Evolutionary conservation across 139 green algal genomes (phyloP).

Genomic region (Chara braunii): DNA sequence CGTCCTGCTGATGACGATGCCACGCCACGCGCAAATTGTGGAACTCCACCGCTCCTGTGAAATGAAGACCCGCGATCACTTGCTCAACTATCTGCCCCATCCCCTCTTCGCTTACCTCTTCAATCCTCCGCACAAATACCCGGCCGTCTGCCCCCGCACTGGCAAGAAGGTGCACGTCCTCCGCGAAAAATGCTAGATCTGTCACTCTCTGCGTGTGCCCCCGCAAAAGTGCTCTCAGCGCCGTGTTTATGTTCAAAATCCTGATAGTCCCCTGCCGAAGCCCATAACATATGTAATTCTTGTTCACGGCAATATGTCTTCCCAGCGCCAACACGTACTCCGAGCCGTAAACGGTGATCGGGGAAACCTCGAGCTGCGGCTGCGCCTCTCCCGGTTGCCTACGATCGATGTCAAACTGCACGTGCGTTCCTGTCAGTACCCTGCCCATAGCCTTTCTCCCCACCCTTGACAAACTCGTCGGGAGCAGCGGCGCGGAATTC

Average conservation of each 20-base stretch:
- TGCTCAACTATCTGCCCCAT: constrained; percentile 11
- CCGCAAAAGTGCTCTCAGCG: constrained; percentile 5
- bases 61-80: constrained; percentile 7
- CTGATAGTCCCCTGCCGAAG: constrained; percentile 15
- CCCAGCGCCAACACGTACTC: constrained; percentile 18
- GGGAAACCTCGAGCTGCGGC: constrained; percentile 35
- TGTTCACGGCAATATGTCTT: constrained; percentile 34
- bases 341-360: constrained; percentile 39
- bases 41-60: constrained; percentile 8
- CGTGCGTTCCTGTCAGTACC: constrained; percentile 3
- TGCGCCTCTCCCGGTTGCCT: neutral
- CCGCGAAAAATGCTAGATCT: constrained; percentile 28
- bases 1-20: neutral
- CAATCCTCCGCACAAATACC: constrained; percentile 19
- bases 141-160: constrained; percentile 23
- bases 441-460: constrained; percentile 4
- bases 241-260: constrained; percentile 18
- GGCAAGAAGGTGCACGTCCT: constrained; percentile 28
- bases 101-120: constrained; percentile 13
- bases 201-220: constrained; percentile 34
- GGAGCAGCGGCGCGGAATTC: no score
- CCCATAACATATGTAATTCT: constrained; percentile 40
- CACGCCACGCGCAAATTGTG: neutral
- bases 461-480: no score
- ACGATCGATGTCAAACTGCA: constrained; percentile 13